These are phyloP conservation scores for Bretschneidera sinensis DNA, from an alignment of 345 rosid species.

Conservation along the genomic window DNA sequence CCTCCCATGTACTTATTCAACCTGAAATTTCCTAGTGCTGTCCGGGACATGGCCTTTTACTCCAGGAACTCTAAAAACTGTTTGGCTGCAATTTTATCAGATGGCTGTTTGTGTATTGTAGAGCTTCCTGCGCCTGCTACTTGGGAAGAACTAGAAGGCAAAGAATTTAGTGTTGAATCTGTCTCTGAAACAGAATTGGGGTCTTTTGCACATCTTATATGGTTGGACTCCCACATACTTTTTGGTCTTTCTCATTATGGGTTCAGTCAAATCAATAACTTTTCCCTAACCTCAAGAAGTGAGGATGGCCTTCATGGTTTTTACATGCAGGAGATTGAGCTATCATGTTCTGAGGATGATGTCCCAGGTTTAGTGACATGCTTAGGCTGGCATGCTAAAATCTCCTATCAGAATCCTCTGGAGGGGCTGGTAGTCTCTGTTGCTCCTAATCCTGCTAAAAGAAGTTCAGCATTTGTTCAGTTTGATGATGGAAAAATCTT, in stretches of 20 bases:
- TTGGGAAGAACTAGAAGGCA: conserved; percentile 88
- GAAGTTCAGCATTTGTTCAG: conserved; percentile 68
- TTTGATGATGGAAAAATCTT: conserved; percentile 68
- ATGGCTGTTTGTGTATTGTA: conserved; percentile 65
- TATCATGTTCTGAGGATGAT: conserved; percentile 63
- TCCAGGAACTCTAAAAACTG: conserved; percentile 47
- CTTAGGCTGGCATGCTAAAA: conserved; percentile 73
- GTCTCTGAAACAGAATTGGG: conserved; percentile 47
- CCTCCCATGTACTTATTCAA: conserved; percentile 81
- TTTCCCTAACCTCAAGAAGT: conserved; percentile 20
- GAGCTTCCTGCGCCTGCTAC: conserved; percentile 64
- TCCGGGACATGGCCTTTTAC: conserved; percentile 60
- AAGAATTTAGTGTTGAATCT: conserved; percentile 56
- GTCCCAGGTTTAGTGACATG: conserved; percentile 50
- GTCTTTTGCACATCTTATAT: conserved; percentile 60
- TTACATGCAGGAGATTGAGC: conserved; percentile 67
- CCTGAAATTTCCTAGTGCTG: conserved; percentile 60
- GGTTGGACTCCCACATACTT: conserved; percentile 69
- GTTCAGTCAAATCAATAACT: conserved; percentile 37
- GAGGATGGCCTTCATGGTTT: conserved; percentile 49
- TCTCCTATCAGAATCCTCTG: conserved; percentile 37
- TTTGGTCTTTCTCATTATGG: conserved; percentile 68
- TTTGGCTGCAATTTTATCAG: conserved; percentile 69
- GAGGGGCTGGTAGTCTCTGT: conserved; percentile 54
- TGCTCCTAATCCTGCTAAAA: conserved; percentile 57